phyloP scores from a whole-genome alignment of 495 filamentous ascomycete species.

The Cercophora scortea region DNA sequence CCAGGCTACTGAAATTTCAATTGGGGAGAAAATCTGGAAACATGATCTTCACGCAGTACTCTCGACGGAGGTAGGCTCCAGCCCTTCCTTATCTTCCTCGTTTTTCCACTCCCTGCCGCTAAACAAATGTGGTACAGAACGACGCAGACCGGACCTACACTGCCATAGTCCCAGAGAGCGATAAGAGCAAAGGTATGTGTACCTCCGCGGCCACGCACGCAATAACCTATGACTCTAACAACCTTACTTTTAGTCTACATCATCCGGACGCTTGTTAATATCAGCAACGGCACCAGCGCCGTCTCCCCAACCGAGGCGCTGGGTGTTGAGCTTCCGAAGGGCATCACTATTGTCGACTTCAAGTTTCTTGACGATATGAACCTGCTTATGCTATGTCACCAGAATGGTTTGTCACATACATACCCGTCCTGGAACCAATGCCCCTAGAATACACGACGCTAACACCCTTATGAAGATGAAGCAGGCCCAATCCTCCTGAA shows the following conservation, averaged over 20 bases:
- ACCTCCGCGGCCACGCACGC: too few relatives aligned
- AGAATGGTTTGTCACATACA: slow-evolving; percentile 19
- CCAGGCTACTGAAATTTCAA: slow-evolving; percentile 25
- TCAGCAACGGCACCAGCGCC: slow-evolving; percentile 37
- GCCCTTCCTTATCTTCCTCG: not conserved
- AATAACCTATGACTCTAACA: too few relatives aligned
- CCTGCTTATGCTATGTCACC: slow-evolving; percentile 36
- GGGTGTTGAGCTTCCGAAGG: slow-evolving; percentile 30
- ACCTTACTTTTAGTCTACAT: slow-evolving; percentile 31
- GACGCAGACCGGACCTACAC: slow-evolving; percentile 18
- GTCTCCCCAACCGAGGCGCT: slow-evolving; percentile 20
- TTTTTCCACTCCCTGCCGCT: slow-evolving; percentile 6
- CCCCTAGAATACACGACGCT: not conserved
- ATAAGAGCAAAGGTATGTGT: slow-evolving; percentile 16
- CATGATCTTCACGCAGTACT: slow-evolving; percentile 24
- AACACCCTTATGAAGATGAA: slow-evolving; percentile 13
- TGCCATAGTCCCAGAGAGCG: slow-evolving; percentile 21
- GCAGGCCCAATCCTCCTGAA: slow-evolving; percentile 9
- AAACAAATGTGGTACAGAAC: slow-evolving; percentile 11
- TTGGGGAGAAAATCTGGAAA: slow-evolving; percentile 28
- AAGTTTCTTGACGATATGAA: slow-evolving; percentile 38
- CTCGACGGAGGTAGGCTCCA: too few relatives aligned
- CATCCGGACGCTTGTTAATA: slow-evolving; percentile 28
- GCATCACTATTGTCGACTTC: slow-evolving; percentile 34
- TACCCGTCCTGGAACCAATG: not conserved